A percentile compares a stretch with the other conserved stretches of the same genome.
Evolutionary conservation across 345 rosid species (phyloP).

Genomic region (Melastoma malabathricum): DNA sequence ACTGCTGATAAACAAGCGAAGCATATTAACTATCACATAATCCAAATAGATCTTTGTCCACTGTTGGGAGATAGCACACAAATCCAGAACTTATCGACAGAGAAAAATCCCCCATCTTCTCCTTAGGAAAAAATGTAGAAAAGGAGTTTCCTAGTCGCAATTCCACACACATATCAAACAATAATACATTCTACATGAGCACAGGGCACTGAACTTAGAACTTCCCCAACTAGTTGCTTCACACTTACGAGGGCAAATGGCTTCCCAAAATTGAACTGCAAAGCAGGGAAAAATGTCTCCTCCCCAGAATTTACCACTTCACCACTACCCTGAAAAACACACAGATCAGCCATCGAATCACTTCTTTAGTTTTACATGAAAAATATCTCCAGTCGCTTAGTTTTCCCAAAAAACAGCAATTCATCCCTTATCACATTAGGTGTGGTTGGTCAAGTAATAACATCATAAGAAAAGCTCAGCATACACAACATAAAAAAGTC

Average conservation of each 20-base stretch:
- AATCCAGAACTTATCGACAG: too few species aligned
- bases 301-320: constrained; percentile 71
- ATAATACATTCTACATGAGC: too few species aligned
- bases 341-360: background rate
- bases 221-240: background rate
- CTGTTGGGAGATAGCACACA: too few species aligned
- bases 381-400: too few species aligned
- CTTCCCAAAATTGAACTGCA: constrained; percentile 49
- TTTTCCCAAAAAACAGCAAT: too few species aligned
- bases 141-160: background rate
- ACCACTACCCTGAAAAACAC: constrained; percentile 41
- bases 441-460: too few species aligned
- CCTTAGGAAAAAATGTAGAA: background rate
- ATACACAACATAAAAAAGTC: too few species aligned
- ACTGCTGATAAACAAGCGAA: constrained; percentile 34
- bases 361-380: too few species aligned
- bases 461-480: too few species aligned
- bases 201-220: background rate
- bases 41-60: too few species aligned
- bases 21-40: background rate
- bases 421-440: too few species aligned
- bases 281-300: constrained; percentile 74
- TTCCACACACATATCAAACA: too few species aligned
- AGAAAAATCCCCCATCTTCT: background rate
- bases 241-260: constrained; percentile 62